These are phyloP conservation scores for Nannizziopsis arthrosporioides DNA, from an alignment of 2,329 filamentous ascomycete genomes.

Conservation along the genomic window DNA sequence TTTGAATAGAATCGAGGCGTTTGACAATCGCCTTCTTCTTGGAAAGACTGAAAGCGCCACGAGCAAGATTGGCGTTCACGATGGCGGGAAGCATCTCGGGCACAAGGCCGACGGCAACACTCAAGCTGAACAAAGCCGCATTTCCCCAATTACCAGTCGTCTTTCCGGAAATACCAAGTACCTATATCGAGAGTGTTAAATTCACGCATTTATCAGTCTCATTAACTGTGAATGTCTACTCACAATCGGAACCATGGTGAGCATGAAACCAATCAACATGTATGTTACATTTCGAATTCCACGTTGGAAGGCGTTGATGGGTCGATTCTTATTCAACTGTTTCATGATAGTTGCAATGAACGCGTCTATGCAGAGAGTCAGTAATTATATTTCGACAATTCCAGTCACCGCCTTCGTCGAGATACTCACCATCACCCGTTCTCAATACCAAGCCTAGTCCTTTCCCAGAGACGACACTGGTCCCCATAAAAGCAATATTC, in stretches of 20 bases:
- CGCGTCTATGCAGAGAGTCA: neutral
- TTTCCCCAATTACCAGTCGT: slow-evolving; percentile 6
- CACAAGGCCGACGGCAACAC: slow-evolving; percentile 7
- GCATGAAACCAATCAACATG: slow-evolving; percentile 6
- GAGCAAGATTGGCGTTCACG: slow-evolving; percentile 6
- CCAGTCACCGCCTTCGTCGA: no score
- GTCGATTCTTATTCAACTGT: slow-evolving; percentile 3
- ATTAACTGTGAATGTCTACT: neutral
- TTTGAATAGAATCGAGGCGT: slow-evolving; percentile 6
- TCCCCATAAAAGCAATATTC: slow-evolving; percentile 3
- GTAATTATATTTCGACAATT: neutral
- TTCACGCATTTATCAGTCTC: no score
- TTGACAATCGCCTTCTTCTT: slow-evolving; percentile 8
- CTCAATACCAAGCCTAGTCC: slow-evolving; percentile 1
- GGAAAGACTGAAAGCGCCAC: slow-evolving; percentile 2
- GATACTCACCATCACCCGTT: neutral
- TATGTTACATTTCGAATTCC: slow-evolving; percentile 3
- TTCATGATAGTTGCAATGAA: slow-evolving; percentile 5
- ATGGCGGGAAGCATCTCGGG: slow-evolving; percentile 6
- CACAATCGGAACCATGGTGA: slow-evolving; percentile 1
- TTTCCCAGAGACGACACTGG: neutral
- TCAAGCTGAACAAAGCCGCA: slow-evolving; percentile 6
- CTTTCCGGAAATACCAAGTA: slow-evolving; percentile 6
- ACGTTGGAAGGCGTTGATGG: neutral
- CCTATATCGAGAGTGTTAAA: neutral